Percentiles rank a stretch among this genome's conserved stretches.
Conservation (phyloP, 2,329 filamentous ascomycete species). For the Periconia sp. region DNA sequence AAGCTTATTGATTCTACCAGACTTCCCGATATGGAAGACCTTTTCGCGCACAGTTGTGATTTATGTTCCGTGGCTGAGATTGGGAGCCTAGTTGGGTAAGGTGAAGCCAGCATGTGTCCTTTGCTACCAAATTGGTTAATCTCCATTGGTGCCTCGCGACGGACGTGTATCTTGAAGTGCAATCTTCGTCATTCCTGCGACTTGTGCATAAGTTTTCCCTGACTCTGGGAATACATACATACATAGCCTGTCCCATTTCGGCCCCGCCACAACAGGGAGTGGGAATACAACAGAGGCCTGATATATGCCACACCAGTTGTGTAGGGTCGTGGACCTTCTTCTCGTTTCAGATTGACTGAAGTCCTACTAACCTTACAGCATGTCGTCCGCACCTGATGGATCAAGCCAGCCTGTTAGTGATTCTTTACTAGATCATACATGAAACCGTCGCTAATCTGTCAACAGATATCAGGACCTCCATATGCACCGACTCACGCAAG, state of each 20-base stretch:
- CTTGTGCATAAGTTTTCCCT: constrained; percentile 18
- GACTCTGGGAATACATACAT: constrained; percentile 4
- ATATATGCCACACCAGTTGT: constrained; percentile 22
- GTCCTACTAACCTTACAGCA: constrained; percentile 5
- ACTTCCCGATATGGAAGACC: not conserved
- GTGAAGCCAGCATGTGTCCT: constrained; percentile 8
- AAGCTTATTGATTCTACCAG: not conserved
- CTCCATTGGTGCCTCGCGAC: constrained; percentile 13
- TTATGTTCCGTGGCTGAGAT: not conserved
- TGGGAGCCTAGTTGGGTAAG: constrained; percentile 18
- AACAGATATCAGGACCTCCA: constrained; percentile 21
- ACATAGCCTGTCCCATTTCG: constrained; percentile 18
- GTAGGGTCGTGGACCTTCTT: constrained; percentile 6
- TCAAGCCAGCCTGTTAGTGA: constrained; percentile 13
- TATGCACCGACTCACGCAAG: constrained; percentile 29
- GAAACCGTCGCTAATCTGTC: not conserved
- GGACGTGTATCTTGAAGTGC: constrained; percentile 1
- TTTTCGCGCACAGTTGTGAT: not conserved
- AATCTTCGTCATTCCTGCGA: constrained; percentile 26
- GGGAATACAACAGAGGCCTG: constrained; percentile 6
- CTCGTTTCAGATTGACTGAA: not conserved
- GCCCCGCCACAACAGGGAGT: constrained; percentile 7
- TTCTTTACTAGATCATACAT: not conserved
- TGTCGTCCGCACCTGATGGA: constrained; percentile 14
- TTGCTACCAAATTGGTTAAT: constrained; percentile 7